Conservation (phyloP, 1,284 basidiomycete genomes). For the Neolentinus lepideus region DNA sequence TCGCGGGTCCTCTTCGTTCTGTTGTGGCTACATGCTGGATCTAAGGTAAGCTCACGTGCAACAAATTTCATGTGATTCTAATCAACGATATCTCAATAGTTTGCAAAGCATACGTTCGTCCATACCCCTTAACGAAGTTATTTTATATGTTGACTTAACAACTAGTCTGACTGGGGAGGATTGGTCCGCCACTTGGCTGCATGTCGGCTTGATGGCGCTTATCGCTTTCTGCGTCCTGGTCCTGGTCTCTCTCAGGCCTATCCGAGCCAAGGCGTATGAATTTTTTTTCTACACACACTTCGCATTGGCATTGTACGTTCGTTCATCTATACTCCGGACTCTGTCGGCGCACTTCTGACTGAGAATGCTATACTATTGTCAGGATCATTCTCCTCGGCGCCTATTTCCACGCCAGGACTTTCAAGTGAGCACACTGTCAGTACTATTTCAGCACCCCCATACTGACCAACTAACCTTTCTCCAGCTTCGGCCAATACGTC, state of each 20-base stretch:
- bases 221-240: constrained; percentile 29
- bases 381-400: constrained; percentile 34
- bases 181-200: constrained; percentile 24
- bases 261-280: constrained; percentile 40
- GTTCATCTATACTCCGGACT: not conserved
- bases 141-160: not conserved
- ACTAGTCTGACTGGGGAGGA: not conserved
- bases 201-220: constrained; percentile 30
- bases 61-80: not conserved
- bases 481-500: constrained; percentile 27
- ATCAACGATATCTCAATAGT: not conserved
- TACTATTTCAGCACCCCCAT: constrained; percentile 3
- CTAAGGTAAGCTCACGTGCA: not conserved
- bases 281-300: constrained; percentile 38
- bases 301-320: constrained; percentile 30
- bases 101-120: not conserved
- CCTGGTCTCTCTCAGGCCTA: constrained; percentile 33
- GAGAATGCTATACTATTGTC: not conserved
- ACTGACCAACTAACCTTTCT: not conserved
- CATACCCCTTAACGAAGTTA: not conserved
- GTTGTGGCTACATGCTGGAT: constrained; percentile 2
- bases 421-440: constrained; percentile 15
- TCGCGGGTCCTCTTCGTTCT: not conserved
- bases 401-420: constrained; percentile 32
- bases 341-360: not conserved